These are phyloP conservation scores for Infundibulicybe gibba DNA, from an alignment of 768 basidiomycete genomes.

Conservation along the genomic window DNA sequence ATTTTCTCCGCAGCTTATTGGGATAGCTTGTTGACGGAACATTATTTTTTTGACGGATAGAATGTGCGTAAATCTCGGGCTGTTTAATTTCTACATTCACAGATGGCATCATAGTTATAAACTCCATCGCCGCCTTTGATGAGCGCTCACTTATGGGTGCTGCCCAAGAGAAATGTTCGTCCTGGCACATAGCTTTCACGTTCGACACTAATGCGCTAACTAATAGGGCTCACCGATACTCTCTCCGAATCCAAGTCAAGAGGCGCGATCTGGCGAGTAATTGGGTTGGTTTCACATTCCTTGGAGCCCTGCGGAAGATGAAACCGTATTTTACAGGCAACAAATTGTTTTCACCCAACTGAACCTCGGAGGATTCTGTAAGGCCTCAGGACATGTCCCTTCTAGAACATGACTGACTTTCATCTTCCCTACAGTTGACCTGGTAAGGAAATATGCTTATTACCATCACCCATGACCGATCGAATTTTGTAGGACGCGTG, in stretches of 20 bases:
- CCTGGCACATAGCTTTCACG: background rate
- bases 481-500: conserved; percentile 41
- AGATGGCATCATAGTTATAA: conserved; percentile 30
- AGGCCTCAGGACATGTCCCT: conserved; percentile 7
- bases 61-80: conserved; percentile 2
- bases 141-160: conserved; percentile 54
- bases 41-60: conserved; percentile 2
- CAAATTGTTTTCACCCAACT: conserved; percentile 56
- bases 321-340: conserved; percentile 29
- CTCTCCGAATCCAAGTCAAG: conserved; percentile 40
- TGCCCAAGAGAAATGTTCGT: conserved; percentile 48
- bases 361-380: conserved; percentile 31
- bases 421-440: conserved; percentile 12
- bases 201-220: background rate
- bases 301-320: background rate
- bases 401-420: background rate
- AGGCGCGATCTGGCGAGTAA: conserved; percentile 51
- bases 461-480: background rate
- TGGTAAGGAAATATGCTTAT: conserved; percentile 12
- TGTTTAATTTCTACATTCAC: conserved; percentile 9
- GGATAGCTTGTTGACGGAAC: background rate
- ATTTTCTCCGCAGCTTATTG: background rate
- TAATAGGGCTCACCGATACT: conserved; percentile 44
- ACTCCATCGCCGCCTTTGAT: conserved; percentile 33
- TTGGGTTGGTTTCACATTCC: conserved; percentile 31